Evolutionary conservation across 2,329 filamentous ascomycete species (phyloP).

Genomic region (Bipolaris cookei): DNA sequence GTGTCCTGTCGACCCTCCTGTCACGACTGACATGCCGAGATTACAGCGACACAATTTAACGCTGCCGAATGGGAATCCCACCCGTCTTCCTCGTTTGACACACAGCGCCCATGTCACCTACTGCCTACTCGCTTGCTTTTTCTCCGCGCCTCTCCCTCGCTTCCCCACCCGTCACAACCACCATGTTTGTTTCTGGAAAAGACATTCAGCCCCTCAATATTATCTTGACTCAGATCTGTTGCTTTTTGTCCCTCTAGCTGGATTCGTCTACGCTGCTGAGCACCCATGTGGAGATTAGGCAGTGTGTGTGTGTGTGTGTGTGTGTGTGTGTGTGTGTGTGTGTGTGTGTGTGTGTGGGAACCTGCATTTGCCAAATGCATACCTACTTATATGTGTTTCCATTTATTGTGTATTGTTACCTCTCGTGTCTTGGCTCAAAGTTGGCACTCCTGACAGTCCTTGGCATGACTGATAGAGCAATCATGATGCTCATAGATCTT

Average conservation of each 20-base stretch:
- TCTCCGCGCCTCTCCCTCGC: background rate
- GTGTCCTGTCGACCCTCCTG: constrained; percentile 5
- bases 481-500: no score
- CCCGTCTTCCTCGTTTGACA: constrained; percentile 27
- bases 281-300: background rate
- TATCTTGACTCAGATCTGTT: background rate
- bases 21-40: constrained; percentile 8
- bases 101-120: constrained; percentile 1
- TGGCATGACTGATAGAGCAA: background rate
- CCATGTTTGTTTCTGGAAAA: background rate
- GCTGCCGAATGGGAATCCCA: constrained; percentile 23
- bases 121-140: constrained; percentile 10
- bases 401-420: background rate
- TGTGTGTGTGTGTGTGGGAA: no score
- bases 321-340: no score
- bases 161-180: constrained; percentile 8
- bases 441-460: background rate
- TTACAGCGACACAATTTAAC: constrained; percentile 1
- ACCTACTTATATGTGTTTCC: no score
- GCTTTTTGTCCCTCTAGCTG: background rate
- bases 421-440: background rate
- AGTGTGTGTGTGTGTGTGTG: no score
- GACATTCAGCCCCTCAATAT: background rate
- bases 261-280: no score
- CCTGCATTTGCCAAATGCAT: background rate